Base-by-base conservation (phyloP, 257 asterid genomes). In the Solanum tarapatanum region DNA sequence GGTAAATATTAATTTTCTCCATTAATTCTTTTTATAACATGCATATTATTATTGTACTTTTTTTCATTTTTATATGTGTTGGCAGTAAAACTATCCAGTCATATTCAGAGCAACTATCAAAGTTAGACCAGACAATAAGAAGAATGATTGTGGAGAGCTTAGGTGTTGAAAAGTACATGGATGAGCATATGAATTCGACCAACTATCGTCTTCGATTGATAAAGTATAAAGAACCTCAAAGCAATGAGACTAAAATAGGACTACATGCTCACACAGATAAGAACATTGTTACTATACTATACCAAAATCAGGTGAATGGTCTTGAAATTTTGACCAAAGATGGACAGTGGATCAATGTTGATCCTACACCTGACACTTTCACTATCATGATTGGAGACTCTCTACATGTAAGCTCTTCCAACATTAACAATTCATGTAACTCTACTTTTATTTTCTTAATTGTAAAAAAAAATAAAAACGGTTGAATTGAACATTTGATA, bases 71-170 rank as follows among this genome's bases (percentile, higher is more conserved):
- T 21, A 8, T n/a, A 3, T 43, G 2, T 8, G 24, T 86, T 84
- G 73, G 74, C 90, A 92, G 98, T 90, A 70, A 89, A 85, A 83
- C 84, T 17, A 16, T 93, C 33, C 82, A 80, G n/a, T 79, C 88
- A 4, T 90, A 85, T 33, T 68, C 88, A 3, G 92, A 90, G 87
- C 60, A 89, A 85, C 45, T 94, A 69, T 90, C 92, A 1, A 91
- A 92, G 86, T 17, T 93, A n/a, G 96, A 94, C 87, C 76, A 80
- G 69, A 90, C 68, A 13, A 89, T 93, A 86, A 92, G 98, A 87
- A 88, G 60, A 58, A 93, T 93, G 95, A 87, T 91, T 2, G 1
- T 93, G 86, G 95, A 94, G 90, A 90, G 91, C 83, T 88, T 93
- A 32, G 93, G 92, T 8, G 82, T 91, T 1, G 90, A 91, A 24